These are phyloP conservation scores for Leucaena leucocephala DNA, from an alignment of 306 rosid species.

Conservation along the genomic window DNA sequence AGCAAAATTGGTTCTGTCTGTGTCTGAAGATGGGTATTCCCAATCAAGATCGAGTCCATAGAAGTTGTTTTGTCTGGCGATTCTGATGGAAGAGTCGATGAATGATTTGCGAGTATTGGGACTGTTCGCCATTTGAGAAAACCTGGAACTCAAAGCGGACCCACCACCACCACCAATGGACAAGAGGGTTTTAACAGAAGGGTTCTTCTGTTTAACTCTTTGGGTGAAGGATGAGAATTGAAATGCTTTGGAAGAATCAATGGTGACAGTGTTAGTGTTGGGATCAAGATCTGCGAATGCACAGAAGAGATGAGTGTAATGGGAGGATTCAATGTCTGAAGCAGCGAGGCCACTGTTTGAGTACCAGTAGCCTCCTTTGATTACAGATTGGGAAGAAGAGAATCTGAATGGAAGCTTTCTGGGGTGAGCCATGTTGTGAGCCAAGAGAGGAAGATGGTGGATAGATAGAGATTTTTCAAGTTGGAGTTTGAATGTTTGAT, in stretches of 20 bases:
- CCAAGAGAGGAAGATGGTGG: background rate
- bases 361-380: conserved; percentile 61
- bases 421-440: background rate
- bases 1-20: conserved; percentile 41
- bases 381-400: conserved; percentile 35
- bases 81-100: conserved; percentile 54
- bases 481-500: background rate
- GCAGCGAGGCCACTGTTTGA: conserved; percentile 39
- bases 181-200: conserved; percentile 51
- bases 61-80: conserved; percentile 39
- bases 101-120: conserved; percentile 43
- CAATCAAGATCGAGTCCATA: conserved; percentile 14
- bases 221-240: conserved; percentile 26
- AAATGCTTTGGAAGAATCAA: conserved; percentile 32
- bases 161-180: conserved; percentile 45
- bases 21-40: conserved; percentile 13
- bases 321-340: conserved; percentile 52
- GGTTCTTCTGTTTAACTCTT: conserved; percentile 44
- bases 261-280: conserved; percentile 37
- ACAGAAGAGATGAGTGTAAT: conserved; percentile 69
- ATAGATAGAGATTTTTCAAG: too few relatives aligned
- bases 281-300: conserved; percentile 48
- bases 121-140: conserved; percentile 38
- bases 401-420: conserved; percentile 5
- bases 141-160: background rate